phyloP scores from a whole-genome alignment of 257 asterid genomes.

The Datura wrightii region DNA sequence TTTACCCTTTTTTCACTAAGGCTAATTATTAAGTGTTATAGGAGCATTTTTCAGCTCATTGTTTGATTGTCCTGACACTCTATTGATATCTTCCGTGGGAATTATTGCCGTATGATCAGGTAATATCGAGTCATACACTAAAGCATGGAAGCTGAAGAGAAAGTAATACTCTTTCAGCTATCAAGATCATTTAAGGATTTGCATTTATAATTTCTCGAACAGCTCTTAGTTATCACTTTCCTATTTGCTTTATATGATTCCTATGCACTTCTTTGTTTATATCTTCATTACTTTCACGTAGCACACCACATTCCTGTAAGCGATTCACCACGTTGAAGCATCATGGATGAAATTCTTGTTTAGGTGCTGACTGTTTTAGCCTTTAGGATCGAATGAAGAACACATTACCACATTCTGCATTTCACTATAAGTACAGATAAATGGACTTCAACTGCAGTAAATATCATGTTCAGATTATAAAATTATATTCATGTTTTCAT shows the following conservation, averaged over 20 bases:
- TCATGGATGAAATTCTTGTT: slow-evolving; percentile 12
- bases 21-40: background rate
- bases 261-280: background rate
- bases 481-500: slow-evolving; percentile 31
- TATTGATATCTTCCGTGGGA: background rate
- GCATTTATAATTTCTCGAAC: background rate
- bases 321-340: slow-evolving; percentile 7
- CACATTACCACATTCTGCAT: background rate
- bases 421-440: background rate
- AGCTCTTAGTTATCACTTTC: background rate
- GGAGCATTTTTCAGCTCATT: slow-evolving; percentile 19
- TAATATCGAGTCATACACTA: slow-evolving; percentile 10
- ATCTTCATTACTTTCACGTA: background rate
- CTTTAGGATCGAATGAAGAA: slow-evolving; percentile 16
- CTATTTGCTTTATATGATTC: slow-evolving; percentile 18
- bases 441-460: background rate
- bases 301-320: slow-evolving; percentile 24
- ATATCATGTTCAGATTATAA: slow-evolving; percentile 36
- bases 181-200: slow-evolving; percentile 18
- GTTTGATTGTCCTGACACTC: slow-evolving; percentile 11
- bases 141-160: background rate
- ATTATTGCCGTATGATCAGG: background rate
- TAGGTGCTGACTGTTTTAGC: background rate
- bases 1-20: background rate
- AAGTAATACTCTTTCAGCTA: slow-evolving; percentile 24